Percentiles rank a stretch among this genome's conserved stretches.
These are phyloP conservation scores for Thraustochytrium striatum DNA, from an alignment of 352 stramenopile genomes.

Conservation along the genomic window DNA sequence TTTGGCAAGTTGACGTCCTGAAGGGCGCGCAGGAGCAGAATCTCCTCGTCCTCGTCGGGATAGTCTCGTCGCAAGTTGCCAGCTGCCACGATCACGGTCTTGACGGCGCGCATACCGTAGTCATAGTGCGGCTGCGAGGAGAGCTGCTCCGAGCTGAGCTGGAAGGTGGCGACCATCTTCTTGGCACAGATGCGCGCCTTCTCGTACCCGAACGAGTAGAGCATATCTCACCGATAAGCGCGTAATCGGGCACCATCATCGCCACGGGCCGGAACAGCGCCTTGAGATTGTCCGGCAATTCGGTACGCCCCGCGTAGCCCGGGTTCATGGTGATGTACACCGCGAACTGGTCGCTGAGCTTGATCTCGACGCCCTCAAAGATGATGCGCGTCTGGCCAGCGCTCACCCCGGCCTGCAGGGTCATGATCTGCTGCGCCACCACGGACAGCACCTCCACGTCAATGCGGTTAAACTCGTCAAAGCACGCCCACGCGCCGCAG, in stretches of 20 bases:
- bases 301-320: constrained; percentile 84
- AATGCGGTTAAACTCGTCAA: constrained; percentile 93
- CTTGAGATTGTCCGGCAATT: constrained; percentile 88
- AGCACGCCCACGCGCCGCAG: constrained; percentile 87
- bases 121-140: constrained; percentile 90
- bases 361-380: constrained; percentile 89
- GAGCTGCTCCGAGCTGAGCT: constrained; percentile 87
- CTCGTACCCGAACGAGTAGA: constrained; percentile 88
- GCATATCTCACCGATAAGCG: constrained; percentile 93
- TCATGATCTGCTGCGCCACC: constrained; percentile 68
- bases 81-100: constrained; percentile 87
- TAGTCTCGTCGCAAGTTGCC: constrained; percentile 89
- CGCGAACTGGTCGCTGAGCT: constrained; percentile 82
- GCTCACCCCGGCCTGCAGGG: constrained; percentile 61
- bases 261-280: constrained; percentile 89
- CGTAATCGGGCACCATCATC: constrained; percentile 96
- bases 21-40: constrained; percentile 81
- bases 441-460: constrained; percentile 80
- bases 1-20: constrained; percentile 92
- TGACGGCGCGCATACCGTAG: constrained; percentile 92
- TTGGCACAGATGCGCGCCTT: constrained; percentile 82
- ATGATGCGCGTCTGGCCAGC: constrained; percentile 66
- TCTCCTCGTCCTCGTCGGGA: constrained; percentile 85
- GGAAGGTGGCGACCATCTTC: constrained; percentile 94
- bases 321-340: constrained; percentile 95